Evolutionary conservation across 1,284 basidiomycete genomes (phyloP).

Genomic region (Cryptococcus floricola): DNA sequence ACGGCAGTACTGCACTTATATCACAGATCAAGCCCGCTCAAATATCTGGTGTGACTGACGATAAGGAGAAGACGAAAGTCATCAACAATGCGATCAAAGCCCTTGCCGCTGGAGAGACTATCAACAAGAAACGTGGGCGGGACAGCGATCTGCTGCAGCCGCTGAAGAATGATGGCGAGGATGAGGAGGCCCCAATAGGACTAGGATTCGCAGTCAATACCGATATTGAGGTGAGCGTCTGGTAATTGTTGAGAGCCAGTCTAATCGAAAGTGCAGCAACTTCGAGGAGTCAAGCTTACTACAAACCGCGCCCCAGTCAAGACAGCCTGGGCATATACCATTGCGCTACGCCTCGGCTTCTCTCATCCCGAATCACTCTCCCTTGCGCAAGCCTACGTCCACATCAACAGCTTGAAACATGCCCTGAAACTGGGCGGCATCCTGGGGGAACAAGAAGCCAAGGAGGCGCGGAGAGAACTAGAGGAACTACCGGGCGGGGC

Average conservation of each 20-base stretch:
- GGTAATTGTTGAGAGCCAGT: background rate
- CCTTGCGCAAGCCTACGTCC: slow-evolving; percentile 68
- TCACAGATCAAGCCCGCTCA: slow-evolving; percentile 59
- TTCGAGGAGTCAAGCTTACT: slow-evolving; percentile 38
- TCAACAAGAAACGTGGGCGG: slow-evolving; percentile 28
- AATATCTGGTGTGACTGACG: slow-evolving; percentile 59
- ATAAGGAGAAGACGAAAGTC: slow-evolving; percentile 65
- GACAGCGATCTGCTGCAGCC: slow-evolving; percentile 33
- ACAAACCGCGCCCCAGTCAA: slow-evolving; percentile 90
- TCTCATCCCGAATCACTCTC: slow-evolving; percentile 74
- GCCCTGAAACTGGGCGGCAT: slow-evolving; percentile 73
- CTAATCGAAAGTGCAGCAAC: background rate
- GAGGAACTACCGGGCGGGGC: slow-evolving; percentile 36
- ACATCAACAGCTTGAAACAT: slow-evolving; percentile 80
- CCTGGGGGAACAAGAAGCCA: slow-evolving; percentile 51
- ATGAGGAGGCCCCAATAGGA: slow-evolving; percentile 14
- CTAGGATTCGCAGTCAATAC: slow-evolving; percentile 35
- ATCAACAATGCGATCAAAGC: slow-evolving; percentile 62
- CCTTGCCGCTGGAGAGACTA: slow-evolving; percentile 25
- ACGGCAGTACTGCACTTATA: slow-evolving; percentile 62
- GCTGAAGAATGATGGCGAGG: slow-evolving; percentile 12
- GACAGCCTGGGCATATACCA: slow-evolving; percentile 85
- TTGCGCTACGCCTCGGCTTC: slow-evolving; percentile 82
- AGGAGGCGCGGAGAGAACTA: slow-evolving; percentile 43
- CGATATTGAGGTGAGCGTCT: slow-evolving; percentile 35